A percentile compares a stretch with the other conserved stretches of the same genome.
Conservation (phyloP, 192 early-diverging fungal genomes). For the Coemansia asiatica region DNA sequence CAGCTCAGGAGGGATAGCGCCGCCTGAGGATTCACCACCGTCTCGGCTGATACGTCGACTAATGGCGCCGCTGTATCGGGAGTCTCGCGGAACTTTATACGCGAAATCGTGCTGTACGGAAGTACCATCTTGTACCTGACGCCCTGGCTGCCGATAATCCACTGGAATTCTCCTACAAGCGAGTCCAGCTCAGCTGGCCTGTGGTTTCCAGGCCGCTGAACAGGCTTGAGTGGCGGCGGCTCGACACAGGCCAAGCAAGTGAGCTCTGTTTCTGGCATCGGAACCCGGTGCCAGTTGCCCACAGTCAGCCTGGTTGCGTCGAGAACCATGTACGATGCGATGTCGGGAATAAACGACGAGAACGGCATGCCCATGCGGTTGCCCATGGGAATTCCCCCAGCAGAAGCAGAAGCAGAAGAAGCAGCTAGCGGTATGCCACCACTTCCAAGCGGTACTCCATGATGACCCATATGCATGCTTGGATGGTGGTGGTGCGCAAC, state of each 20-base stretch:
- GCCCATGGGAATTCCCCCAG: conserved; percentile 12
- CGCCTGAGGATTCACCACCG: conserved; percentile 41
- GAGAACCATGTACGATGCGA: conserved; percentile 50
- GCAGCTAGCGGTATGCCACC: background rate
- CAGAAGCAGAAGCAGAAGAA: background rate
- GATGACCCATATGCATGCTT: conserved; percentile 2
- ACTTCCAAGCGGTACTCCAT: background rate
- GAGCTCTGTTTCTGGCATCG: conserved; percentile 47
- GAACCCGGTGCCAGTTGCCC: conserved; percentile 49
- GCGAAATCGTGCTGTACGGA: conserved; percentile 46
- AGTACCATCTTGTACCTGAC: conserved; percentile 55
- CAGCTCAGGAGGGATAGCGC: conserved; percentile 35
- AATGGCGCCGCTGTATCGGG: conserved; percentile 37
- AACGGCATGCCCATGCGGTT: conserved; percentile 19
- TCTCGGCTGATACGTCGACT: conserved; percentile 28
- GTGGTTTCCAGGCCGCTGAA: conserved; percentile 54
- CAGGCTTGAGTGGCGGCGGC: conserved; percentile 48
- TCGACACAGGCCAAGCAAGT: conserved; percentile 49
- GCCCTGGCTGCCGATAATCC: conserved; percentile 48
- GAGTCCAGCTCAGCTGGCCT: conserved; percentile 53
- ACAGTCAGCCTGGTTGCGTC: conserved; percentile 41
- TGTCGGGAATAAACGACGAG: conserved; percentile 34
- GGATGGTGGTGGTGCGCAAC: conserved; percentile 17
- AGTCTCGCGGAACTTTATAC: conserved; percentile 47
- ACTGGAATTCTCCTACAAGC: conserved; percentile 54